phyloP scores from a whole-genome alignment of 768 basidiomycete species.

The Candolleomyces eurysporus region DNA sequence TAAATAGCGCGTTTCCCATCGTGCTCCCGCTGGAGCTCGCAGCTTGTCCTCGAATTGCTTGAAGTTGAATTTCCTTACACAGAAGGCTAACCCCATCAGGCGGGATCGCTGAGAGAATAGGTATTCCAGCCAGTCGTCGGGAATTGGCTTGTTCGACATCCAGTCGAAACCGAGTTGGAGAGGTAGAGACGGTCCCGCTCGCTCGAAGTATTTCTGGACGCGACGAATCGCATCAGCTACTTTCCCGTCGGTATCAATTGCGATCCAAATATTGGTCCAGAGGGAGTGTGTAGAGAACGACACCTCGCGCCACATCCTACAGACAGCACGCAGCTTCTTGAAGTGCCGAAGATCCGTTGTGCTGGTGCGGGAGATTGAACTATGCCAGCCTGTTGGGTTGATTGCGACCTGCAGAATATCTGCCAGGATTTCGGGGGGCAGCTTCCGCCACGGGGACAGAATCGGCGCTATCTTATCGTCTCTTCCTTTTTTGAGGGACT shows the following conservation, averaged over 20 bases:
- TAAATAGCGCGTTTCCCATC: not conserved
- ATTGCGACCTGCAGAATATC: not conserved
- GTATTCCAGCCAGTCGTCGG: not conserved
- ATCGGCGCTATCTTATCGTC: not conserved
- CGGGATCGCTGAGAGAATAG: not conserved
- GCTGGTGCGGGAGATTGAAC: not conserved
- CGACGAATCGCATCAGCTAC: not conserved
- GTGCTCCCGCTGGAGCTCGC: not conserved
- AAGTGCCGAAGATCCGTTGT: not conserved
- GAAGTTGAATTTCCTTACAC: too few species aligned
- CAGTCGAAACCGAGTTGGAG: too few species aligned
- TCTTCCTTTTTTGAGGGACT: not conserved
- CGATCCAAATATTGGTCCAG: not conserved
- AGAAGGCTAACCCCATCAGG: not conserved
- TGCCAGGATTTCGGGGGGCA: not conserved
- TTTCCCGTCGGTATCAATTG: not conserved
- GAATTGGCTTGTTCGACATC: too few species aligned
- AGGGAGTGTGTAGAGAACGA: not conserved
- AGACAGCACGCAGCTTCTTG: not conserved
- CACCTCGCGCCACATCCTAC: not conserved
- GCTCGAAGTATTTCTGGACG: not conserved
- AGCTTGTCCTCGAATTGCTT: not conserved
- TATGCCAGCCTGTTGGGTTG: not conserved
- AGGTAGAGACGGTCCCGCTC: not conserved
- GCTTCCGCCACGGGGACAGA: not conserved